Conservation (phyloP, 805 yeast genomes). For the Candida verbasci region DNA sequence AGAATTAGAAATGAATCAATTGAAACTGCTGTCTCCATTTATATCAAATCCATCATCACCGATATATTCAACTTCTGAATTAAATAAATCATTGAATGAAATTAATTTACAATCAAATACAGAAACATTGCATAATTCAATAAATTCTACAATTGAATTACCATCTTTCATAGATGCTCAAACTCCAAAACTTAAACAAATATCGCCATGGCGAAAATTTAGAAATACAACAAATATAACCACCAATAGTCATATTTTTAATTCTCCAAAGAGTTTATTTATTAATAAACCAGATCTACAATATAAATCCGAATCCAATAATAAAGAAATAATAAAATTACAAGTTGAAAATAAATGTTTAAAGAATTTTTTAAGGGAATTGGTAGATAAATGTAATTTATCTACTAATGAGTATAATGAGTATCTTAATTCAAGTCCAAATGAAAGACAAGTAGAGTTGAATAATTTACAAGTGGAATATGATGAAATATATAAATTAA, state of each 20-base stretch:
- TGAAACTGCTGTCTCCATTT: slow-evolving; percentile 14
- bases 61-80: slow-evolving; percentile 9
- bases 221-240: slow-evolving; percentile 12
- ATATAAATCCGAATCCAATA: slow-evolving; percentile 21
- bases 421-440: background rate
- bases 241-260: background rate
- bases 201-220: slow-evolving; percentile 22
- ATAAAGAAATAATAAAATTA: slow-evolving; percentile 33
- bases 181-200: slow-evolving; percentile 4
- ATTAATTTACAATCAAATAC: slow-evolving; percentile 9
- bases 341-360: slow-evolving; percentile 35
- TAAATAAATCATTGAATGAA: slow-evolving; percentile 11
- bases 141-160: slow-evolving; percentile 3
- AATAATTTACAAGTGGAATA: slow-evolving; percentile 17
- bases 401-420: slow-evolving; percentile 1
- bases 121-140: slow-evolving; percentile 4
- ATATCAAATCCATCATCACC: slow-evolving; percentile 15
- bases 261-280: background rate
- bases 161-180: slow-evolving; percentile 1
- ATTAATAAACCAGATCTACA: slow-evolving; percentile 5
- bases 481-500: slow-evolving; percentile 30
- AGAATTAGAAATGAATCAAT: slow-evolving; percentile 2
- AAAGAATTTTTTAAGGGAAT: slow-evolving; percentile 35
- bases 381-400: slow-evolving; percentile 19
- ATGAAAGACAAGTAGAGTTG: background rate